phyloP scores from a whole-genome alignment of 441 rosid species.

The Adansonia gregorii region DNA sequence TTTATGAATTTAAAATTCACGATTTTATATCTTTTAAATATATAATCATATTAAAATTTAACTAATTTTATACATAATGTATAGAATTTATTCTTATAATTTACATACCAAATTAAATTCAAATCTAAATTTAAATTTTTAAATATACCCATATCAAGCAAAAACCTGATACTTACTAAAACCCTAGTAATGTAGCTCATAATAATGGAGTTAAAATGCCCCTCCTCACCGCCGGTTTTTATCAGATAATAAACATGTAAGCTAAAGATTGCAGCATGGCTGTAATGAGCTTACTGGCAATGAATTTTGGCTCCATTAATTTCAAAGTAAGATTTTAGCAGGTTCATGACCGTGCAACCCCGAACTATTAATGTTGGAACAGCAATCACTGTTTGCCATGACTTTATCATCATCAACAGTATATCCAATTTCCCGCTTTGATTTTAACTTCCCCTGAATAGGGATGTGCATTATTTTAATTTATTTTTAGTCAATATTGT shows the following conservation, averaged over 20 bases:
- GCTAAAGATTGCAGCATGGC: neutral
- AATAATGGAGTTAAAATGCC: neutral
- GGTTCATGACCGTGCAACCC: neutral
- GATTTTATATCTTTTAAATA: too few relatives aligned
- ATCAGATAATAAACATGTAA: neutral
- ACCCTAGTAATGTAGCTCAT: too few relatives aligned
- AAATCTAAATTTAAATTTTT: too few relatives aligned
- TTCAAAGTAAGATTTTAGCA: neutral
- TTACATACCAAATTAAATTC: too few relatives aligned
- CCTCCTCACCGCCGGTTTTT: neutral
- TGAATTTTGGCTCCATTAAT: neutral
- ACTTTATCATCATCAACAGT: neutral
- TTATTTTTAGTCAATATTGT: constrained; percentile 40
- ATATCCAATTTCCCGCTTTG: neutral
- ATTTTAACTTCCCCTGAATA: neutral
- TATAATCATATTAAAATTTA: too few relatives aligned
- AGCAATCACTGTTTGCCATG: constrained; percentile 16
- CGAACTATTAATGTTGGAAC: neutral
- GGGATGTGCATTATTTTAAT: neutral
- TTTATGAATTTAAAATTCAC: too few relatives aligned
- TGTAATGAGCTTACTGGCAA: neutral
- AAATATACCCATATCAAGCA: too few relatives aligned
- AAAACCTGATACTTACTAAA: too few relatives aligned
- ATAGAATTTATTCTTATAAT: too few relatives aligned
- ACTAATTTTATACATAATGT: too few relatives aligned